Base-by-base conservation (phyloP, 176 grass and related monocot genomes). In the Ananas comosus region DNA sequence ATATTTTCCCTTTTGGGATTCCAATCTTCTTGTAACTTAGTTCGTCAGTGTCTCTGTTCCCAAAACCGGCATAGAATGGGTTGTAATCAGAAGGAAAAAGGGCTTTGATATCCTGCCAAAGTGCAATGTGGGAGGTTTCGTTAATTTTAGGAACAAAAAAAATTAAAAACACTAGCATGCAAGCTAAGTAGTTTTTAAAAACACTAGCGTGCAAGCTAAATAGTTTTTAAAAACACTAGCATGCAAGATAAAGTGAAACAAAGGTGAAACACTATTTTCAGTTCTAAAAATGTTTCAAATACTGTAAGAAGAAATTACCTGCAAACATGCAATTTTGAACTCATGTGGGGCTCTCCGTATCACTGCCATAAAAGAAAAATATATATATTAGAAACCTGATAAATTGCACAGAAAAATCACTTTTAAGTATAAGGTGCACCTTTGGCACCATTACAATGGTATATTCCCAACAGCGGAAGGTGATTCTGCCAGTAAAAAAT, bases 321-420 rank as follows among this genome's bases (percentile, higher is more conserved):
- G 87, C 68, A 99, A 80, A 82, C 95, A 99, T 51, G 95, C 95
- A 88, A 99, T 99, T 83, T 99, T 99, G 85, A 99, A 99, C 73
- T 99, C 95, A 78, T 99, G 95, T 68, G 90, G 95, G 10, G 95
- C 95, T 76, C 95, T 99, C 63, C 95, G 82, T 67, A 99, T 84
- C 70, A 99, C 95, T 93, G 86, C 47, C 12, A 80, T 65, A 72
- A 64, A 66, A 72, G 23, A 53, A 24, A 72, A 76, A 71, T 0
- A 27, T 27, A 72, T 63, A 63, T 8, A n/a, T 76, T 74, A 78
- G 53, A 67, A 49, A 75, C 52, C 51, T 50, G 73, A 52, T 6
- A 63, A 50, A 13, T 13, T 11, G 14, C 49, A 57, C 24, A 56
- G 16, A 71, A 56, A 25, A 71, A 16, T 10, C 51, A 71, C 24